A percentile compares a stretch with the other conserved stretches of the same genome.
Evolutionary conservation across 441 rosid genomes (phyloP).

Genomic region (Adansonia rubrostipa): DNA sequence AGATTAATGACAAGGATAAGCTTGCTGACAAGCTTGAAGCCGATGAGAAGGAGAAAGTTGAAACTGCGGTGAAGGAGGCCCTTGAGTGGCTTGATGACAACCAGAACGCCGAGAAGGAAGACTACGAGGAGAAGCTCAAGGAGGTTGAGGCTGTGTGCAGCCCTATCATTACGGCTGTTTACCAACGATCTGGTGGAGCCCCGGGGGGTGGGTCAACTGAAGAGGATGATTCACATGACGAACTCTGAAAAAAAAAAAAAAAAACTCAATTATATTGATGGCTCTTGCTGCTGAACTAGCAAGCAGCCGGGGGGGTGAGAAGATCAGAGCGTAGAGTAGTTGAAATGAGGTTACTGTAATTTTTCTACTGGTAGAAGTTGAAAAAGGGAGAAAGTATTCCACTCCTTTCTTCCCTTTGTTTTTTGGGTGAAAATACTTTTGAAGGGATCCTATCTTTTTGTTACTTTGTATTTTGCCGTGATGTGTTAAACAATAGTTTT

Average conservation of each 20-base stretch:
- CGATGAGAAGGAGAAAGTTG: constrained; percentile 92
- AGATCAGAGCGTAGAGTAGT: constrained; percentile 30
- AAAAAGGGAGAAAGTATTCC: not conserved
- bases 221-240: constrained; percentile 71
- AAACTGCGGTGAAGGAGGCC: constrained; percentile 79
- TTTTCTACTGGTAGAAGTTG: constrained; percentile 34
- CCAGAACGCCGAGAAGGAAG: constrained; percentile 88
- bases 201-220: constrained; percentile 62
- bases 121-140: constrained; percentile 92
- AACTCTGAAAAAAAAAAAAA: constrained; percentile 47
- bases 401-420: constrained; percentile 31
- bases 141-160: constrained; percentile 94
- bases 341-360: constrained; percentile 39
- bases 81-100: constrained; percentile 92
- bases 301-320: not conserved
- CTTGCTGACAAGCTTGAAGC: constrained; percentile 92
- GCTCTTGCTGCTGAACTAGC: constrained; percentile 8
- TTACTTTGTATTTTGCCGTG: constrained; percentile 18
- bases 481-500: constrained; percentile 2
- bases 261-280: constrained; percentile 12
- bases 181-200: constrained; percentile 87
- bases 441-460: constrained; percentile 16
- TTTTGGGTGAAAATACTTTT: constrained; percentile 32
- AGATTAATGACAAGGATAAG: constrained; percentile 89
- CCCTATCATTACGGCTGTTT: constrained; percentile 85